Evolutionary conservation across 148 eudicot genomes (phyloP), one percentile per base, ranked within the genome.

Genomic region (Arctostaphylos glauca): DNA sequence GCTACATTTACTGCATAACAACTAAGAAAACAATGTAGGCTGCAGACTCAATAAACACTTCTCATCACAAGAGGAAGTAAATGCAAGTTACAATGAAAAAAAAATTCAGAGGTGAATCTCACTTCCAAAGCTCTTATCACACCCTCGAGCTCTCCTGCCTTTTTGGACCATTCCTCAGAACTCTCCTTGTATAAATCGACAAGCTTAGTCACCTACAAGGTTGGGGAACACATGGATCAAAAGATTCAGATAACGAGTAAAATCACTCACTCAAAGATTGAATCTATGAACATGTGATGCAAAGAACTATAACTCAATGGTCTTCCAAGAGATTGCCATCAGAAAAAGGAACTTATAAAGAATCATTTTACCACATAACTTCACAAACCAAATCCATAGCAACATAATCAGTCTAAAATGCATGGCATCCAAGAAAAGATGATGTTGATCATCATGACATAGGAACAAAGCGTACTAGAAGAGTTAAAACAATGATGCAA

Each of bases 81-180:
- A 54, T 48, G 56, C 43, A 48, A 31, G 72, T 41, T 59, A 9
- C 54, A 52, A 41, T 55, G 19, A 18, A 82, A 15, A 71, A 83
- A 55, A 66, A 16, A 23, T 48, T 21, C 38, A 66, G 48, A 78
- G 49, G 19, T 48, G 31, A 10, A 47, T 80, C 92, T 85, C 81
- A 92, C 94, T 85, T 97, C 99, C 85, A 97, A 85, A 67, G 99
- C 99, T 89, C 92, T 94, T 64, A 97, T 92, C 50, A 92, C 98
- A 75, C 97, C 99, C 91, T 97, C 99, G 73, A 97, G 97, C 76
- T 93, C 99, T 83, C 97, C 95, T 23, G 99, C 93, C 91, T 97
- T 97, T 83, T 88, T 95, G 79, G 98, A 94, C 97, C 97, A 97
- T 86, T 97, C 98, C 74, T 93, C 93, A 48, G 98, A 91, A 85